These are phyloP conservation scores for Sungouiella blattae DNA, from an alignment of 805 yeast genomes.

Conservation along the genomic window DNA sequence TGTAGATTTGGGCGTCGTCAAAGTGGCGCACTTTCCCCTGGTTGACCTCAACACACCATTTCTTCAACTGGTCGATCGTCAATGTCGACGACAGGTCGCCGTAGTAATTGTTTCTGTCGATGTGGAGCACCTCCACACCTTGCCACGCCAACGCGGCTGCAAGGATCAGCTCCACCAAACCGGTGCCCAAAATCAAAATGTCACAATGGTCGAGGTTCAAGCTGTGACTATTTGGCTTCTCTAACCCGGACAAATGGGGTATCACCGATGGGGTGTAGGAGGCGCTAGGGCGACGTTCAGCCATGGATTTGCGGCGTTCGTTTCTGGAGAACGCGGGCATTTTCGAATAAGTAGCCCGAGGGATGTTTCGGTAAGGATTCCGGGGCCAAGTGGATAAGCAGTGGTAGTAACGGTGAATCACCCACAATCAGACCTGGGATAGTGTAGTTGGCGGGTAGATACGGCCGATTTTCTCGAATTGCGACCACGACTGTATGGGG, in stretches of 20 bases:
- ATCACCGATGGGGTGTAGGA: constrained; percentile 45
- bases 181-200: constrained; percentile 90
- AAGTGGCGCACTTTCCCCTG: constrained; percentile 42
- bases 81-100: constrained; percentile 88
- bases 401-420: too few species aligned
- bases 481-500: too few species aligned
- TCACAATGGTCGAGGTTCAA: constrained; percentile 70
- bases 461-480: too few species aligned
- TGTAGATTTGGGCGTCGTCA: constrained; percentile 73
- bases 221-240: constrained; percentile 62
- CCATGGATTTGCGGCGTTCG: constrained; percentile 60
- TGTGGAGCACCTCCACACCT: constrained; percentile 91
- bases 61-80: constrained; percentile 78
- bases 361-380: too few species aligned
- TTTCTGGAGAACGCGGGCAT: constrained; percentile 24
- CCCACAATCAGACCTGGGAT: too few species aligned
- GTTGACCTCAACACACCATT: constrained; percentile 78
- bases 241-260: constrained; percentile 75
- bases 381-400: too few species aligned
- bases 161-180: constrained; percentile 78
- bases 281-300: constrained; percentile 60
- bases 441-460: too few species aligned
- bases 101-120: constrained; percentile 79
- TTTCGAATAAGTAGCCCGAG: too few species aligned
- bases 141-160: constrained; percentile 98